Evolutionary conservation across 192 early-diverging fungal genomes (phyloP).

Genomic region (Nowakowskiella sp.): DNA sequence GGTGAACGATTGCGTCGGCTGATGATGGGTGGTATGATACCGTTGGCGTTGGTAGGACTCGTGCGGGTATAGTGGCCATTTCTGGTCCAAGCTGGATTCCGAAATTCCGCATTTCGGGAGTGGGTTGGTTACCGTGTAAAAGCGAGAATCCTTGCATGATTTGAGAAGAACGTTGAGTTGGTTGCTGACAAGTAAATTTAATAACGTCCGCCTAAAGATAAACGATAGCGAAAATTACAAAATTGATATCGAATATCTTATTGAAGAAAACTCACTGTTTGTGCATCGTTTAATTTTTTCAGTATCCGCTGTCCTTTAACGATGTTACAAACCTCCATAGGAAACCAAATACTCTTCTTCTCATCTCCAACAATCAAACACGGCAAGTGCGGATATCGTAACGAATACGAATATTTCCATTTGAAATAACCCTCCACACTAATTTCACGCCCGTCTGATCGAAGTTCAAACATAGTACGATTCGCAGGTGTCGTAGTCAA

Average conservation of each 20-base stretch:
- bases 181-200: constrained; percentile 55
- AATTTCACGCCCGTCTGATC: constrained; percentile 24
- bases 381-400: constrained; percentile 68
- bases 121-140: constrained; percentile 2
- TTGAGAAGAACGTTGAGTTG: constrained; percentile 51
- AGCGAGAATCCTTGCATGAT: constrained; percentile 35
- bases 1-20: constrained; percentile 8
- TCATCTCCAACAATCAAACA: constrained; percentile 42
- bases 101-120: neutral
- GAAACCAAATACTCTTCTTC: constrained; percentile 50
- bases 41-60: constrained; percentile 53
- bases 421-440: constrained; percentile 65
- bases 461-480: constrained; percentile 39
- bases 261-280: constrained; percentile 48
- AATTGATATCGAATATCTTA: constrained; percentile 12
- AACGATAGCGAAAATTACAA: neutral
- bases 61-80: constrained; percentile 25
- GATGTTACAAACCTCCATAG: constrained; percentile 79
- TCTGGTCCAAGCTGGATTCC: neutral
- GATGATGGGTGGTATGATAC: constrained; percentile 31
- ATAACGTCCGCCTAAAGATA: constrained; percentile 54
- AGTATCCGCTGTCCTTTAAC: constrained; percentile 63
- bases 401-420: constrained; percentile 50
- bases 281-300: constrained; percentile 69
- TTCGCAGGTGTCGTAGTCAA: constrained; percentile 49